Evolutionary conservation across 129 eudicot genomes (phyloP).

Genomic region (Centrapalus pauciflorus): DNA sequence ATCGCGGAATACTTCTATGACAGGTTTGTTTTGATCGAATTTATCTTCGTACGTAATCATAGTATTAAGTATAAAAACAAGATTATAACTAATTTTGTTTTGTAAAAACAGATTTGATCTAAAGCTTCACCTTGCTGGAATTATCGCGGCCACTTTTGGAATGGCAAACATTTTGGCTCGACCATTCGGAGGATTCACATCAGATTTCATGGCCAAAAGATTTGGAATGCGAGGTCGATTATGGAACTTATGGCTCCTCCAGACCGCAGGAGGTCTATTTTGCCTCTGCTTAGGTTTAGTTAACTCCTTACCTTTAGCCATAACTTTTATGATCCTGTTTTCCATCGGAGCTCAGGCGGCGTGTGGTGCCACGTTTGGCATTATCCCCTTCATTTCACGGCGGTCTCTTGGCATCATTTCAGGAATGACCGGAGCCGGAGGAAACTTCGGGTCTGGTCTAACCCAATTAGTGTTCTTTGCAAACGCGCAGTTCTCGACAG

Average conservation of each 20-base stretch:
- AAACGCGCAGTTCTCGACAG: conserved; percentile 9
- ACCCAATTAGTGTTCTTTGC: conserved; percentile 16
- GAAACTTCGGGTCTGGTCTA: conserved; percentile 14
- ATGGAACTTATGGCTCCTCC: conserved; percentile 58
- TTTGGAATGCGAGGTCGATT: conserved; percentile 68
- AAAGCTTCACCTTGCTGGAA: conserved; percentile 51
- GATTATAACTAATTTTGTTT: neutral
- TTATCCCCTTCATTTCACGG: conserved; percentile 59
- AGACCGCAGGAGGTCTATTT: conserved; percentile 52
- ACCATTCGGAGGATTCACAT: conserved; percentile 53
- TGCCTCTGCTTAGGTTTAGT: conserved; percentile 48
- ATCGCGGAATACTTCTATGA: conserved; percentile 52
- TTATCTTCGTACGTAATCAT: too few species aligned
- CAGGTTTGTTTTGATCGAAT: conserved; percentile 25
- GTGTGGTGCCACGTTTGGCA: conserved; percentile 65
- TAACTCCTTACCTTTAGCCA: conserved; percentile 35
- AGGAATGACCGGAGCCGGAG: conserved; percentile 20
- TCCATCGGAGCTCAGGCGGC: conserved; percentile 69
- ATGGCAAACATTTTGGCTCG: conserved; percentile 53
- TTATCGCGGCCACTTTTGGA: conserved; percentile 55
- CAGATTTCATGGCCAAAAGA: conserved; percentile 35
- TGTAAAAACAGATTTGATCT: conserved; percentile 37
- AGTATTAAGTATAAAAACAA: too few species aligned
- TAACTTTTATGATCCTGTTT: conserved; percentile 47
- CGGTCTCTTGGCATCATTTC: conserved; percentile 24